phyloP scores from a whole-genome alignment of 768 basidiomycete genomes.

The Podaxis carcinomalis region DNA sequence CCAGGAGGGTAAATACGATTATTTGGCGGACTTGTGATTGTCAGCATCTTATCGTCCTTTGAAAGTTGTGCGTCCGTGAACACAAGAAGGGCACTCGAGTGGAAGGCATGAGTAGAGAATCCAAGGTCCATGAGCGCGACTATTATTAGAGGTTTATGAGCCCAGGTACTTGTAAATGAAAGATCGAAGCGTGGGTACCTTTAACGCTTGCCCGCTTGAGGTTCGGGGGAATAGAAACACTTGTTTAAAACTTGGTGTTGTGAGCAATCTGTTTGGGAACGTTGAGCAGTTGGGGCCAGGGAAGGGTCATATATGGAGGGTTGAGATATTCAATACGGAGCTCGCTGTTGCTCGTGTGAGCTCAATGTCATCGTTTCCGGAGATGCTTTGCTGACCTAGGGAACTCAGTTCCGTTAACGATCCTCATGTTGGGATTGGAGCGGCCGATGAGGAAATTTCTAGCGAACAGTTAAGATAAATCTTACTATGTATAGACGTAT shows the following conservation, averaged over 20 bases:
- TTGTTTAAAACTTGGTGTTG: conserved; percentile 29
- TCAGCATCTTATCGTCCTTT: conserved; percentile 26
- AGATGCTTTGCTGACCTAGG: conserved; percentile 15
- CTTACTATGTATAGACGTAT: not conserved
- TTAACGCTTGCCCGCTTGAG: conserved; percentile 24
- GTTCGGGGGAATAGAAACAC: conserved; percentile 25
- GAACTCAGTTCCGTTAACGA: conserved; percentile 23
- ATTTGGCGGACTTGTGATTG: conserved; percentile 30
- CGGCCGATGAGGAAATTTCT: conserved; percentile 33
- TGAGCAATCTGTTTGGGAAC: conserved; percentile 33
- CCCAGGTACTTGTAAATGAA: no score
- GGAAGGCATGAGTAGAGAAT: conserved; percentile 38
- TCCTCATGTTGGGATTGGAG: conserved; percentile 38
- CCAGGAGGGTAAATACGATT: conserved; percentile 37
- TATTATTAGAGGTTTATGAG: conserved; percentile 9
- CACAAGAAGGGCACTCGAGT: conserved; percentile 34
- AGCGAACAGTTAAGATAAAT: not conserved
- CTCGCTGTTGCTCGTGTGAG: conserved; percentile 21
- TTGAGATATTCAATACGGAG: conserved; percentile 39
- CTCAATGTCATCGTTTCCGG: no score
- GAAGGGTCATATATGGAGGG: conserved; percentile 36
- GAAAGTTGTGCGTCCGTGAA: conserved; percentile 31
- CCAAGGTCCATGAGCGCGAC: conserved; percentile 38
- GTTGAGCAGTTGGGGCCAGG: conserved; percentile 28
- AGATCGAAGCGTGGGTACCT: conserved; percentile 18